Base-by-base conservation (phyloP, 1,139 yeast genomes). In the Suhomyces bribrorum region DNA sequence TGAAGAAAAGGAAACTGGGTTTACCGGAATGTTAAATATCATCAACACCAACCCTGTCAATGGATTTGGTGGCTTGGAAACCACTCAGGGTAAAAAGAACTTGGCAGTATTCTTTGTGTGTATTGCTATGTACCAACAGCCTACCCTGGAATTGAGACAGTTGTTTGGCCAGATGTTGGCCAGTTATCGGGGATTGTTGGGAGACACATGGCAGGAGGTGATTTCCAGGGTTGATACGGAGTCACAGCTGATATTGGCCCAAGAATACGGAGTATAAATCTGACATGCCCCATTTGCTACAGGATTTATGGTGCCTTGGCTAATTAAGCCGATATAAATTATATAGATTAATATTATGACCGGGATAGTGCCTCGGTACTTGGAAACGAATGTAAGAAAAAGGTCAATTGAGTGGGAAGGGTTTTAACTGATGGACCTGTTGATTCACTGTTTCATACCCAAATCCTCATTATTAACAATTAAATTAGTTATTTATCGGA, bases 1-100 rank as follows among this genome's bases (percentile, higher is more conserved):
- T 46, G 81, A 79, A 35, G 96, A 88, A 55, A 88, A 88, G 61
- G 94, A 83, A 50, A 74, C 87, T 4, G 81, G 90, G 1, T 85
- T 83, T 57, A 72, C 72, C 44, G 96, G 96, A 3, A 82, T 88
- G 81, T 73, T 87, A 52, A 74, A 75, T 41, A 73, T 79, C 28
- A 72, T 87, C n/a, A 68, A 74, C 32, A 62, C 66, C 15, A 83
- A 85, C 54, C 95, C 96, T 1, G 75, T 77, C 32, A 56, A 57
- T 20, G 86, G 83, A 0, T 66, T 87, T 38, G 77, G 79, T 1
- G 75, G 74, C 2, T 57, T 71, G 33, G 60, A 71, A 12, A 73
- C 66, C 43, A 67, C 63, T 36, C 72, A 71, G 37, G 77, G 77
- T 5, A 69, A 66, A 41, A 66, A 66, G 49, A 68, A 74, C 34